These are phyloP conservation scores for Sphagnurus paluster DNA, from an alignment of 1,284 basidiomycete species.

Conservation along the genomic window DNA sequence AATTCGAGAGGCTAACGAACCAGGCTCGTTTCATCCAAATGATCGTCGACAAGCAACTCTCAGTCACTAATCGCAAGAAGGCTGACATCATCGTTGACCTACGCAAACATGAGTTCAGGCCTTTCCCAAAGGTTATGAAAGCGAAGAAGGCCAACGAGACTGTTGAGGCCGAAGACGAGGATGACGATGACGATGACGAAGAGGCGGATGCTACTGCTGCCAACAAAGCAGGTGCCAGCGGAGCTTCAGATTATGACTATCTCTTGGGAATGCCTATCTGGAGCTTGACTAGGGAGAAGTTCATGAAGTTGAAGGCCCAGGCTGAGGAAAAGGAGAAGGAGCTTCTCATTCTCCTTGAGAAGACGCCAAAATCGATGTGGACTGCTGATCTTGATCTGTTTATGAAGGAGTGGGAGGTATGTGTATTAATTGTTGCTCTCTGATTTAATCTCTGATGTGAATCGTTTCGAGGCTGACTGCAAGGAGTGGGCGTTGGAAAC, in stretches of 20 bases:
- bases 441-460: no score
- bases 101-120: constrained; percentile 81
- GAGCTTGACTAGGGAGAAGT: constrained; percentile 95
- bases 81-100: constrained; percentile 85
- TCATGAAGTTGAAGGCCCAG: constrained; percentile 83
- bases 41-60: constrained; percentile 90
- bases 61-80: constrained; percentile 93
- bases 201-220: no score
- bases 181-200: constrained; percentile 57
- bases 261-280: constrained; percentile 94
- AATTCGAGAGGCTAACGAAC: constrained; percentile 88
- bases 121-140: constrained; percentile 81
- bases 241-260: constrained; percentile 87
- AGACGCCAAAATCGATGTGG: constrained; percentile 88
- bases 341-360: constrained; percentile 77
- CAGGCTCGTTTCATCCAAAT: constrained; percentile 97
- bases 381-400: constrained; percentile 87
- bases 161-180: constrained; percentile 63
- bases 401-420: constrained; percentile 82
- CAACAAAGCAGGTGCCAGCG: constrained; percentile 44
- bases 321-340: constrained; percentile 85
- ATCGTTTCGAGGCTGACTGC: constrained; percentile 52
- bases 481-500: constrained; percentile 60
- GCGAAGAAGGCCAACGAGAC: constrained; percentile 74
- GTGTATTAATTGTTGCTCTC: constrained; percentile 25